A percentile compares a stretch with the other conserved stretches of the same genome.
Conservation (phyloP, 2,329 filamentous ascomycete species). For the Aspergillus sp. region DNA sequence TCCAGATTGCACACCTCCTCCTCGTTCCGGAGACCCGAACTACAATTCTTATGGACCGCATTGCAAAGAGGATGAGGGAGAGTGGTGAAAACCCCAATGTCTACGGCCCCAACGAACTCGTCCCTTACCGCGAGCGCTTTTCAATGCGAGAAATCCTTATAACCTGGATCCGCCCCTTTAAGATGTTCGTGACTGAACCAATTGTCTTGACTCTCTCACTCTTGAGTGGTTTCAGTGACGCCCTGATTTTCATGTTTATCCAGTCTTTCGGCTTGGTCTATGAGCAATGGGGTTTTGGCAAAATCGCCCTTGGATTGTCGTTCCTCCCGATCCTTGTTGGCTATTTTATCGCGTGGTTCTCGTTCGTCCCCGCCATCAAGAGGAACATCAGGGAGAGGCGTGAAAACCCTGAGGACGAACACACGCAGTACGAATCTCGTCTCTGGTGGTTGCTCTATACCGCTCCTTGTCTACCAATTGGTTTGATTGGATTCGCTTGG, state of each 20-base stretch:
- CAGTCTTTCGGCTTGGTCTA: conserved; percentile 63
- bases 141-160: conserved; percentile 56
- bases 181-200: conserved; percentile 65
- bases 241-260: conserved; percentile 67
- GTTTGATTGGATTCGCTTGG: conserved; percentile 64
- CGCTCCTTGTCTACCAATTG: conserved; percentile 59
- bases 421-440: conserved; percentile 65
- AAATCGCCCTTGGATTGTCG: conserved; percentile 49
- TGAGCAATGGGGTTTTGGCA: conserved; percentile 58
- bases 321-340: conserved; percentile 60
- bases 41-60: conserved; percentile 74
- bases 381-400: conserved; percentile 48
- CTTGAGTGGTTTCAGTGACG: conserved; percentile 64
- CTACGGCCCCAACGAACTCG: conserved; percentile 71
- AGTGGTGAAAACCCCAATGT: conserved; percentile 59
- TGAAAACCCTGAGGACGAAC: conserved; percentile 49
- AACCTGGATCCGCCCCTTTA: conserved; percentile 62
- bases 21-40: conserved; percentile 76
- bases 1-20: conserved; percentile 67
- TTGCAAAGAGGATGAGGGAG: conserved; percentile 72
- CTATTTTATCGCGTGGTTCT: conserved; percentile 60
- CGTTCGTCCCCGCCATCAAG: conserved; percentile 57
- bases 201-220: conserved; percentile 63
- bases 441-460: conserved; percentile 62
- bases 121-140: conserved; percentile 60